Evolutionary conservation across 306 rosid species (phyloP), one percentile per base, ranked within the genome.

Genomic region (Cercis canadensis): DNA sequence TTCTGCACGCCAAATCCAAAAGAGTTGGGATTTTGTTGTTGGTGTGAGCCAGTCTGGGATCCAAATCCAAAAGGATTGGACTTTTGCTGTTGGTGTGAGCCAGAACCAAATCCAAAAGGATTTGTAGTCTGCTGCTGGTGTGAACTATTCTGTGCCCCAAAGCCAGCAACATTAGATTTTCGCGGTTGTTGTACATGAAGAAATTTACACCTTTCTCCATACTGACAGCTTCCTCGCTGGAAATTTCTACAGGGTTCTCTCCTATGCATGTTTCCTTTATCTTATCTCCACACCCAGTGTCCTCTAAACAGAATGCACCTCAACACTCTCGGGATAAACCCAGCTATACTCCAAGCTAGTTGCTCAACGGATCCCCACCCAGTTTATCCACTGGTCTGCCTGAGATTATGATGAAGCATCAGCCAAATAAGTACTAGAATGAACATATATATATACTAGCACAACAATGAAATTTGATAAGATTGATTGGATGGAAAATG

Each of bases 1-100:
- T 74, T 83, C 29, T 86, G 96, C 67, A 57, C 52, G 17, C 98
- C 97, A 69, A 93, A 93, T 41, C 96, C 97, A 81, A 80, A 93
- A 70, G 97, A 92, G 73, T 88, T 93, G 49, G 78, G 34, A 79
- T 79, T 90, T 44, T 79, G 79, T 31, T 82, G 90, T 19, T 74
- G 89, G 12, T 62, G 62, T 7, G 89, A 67, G 53, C 47, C 81
- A 34, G 77, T 8, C 11, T 70, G 78, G 11, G 81, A 40, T 62
- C 89, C 92, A 51, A 72, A 82, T 57, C 92, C 93, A 75, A 83
- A 84, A 52, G 86, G 78, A 46, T 78, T 81, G 34, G 81, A 1
- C 68, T 54, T 77, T 19, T 70, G 81, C 46, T 78, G 74, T 16
- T 61, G 73, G 13, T 34, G 52, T 37, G 65, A 1, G 3, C 29